phyloP scores from a whole-genome alignment of 164 flowering plant species.

The Berberis vulgaris region DNA sequence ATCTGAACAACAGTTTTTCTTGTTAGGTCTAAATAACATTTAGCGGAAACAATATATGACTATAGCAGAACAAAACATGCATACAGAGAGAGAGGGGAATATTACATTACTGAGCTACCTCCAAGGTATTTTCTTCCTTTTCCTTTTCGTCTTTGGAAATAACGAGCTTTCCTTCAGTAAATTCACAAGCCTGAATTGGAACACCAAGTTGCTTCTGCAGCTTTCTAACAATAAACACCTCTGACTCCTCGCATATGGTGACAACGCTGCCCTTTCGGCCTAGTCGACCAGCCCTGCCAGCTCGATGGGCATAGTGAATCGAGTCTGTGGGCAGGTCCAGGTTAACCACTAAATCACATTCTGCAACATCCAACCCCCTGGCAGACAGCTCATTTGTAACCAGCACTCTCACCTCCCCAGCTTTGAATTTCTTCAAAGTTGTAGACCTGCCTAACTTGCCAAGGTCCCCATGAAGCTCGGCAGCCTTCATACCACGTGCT shows the following conservation, averaged over 20 bases:
- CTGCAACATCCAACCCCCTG: slow-evolving; percentile 86
- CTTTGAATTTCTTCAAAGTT: slow-evolving; percentile 70
- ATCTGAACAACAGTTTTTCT: no score
- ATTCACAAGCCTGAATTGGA: slow-evolving; percentile 56
- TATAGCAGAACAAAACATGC: no score
- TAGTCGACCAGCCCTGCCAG: slow-evolving; percentile 87
- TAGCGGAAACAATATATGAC: no score
- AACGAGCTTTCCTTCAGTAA: slow-evolving; percentile 72
- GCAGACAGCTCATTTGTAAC: slow-evolving; percentile 98
- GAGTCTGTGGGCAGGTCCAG: slow-evolving; percentile 84
- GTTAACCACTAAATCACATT: slow-evolving; percentile 96
- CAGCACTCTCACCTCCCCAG: slow-evolving; percentile 73
- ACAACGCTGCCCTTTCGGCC: slow-evolving; percentile 82
- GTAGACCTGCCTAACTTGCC: slow-evolving; percentile 84
- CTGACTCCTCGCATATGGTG: slow-evolving; percentile 81
- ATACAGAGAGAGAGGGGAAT: background rate
- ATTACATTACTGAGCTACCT: slow-evolving; percentile 11
- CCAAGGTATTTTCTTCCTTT: slow-evolving; percentile 17
- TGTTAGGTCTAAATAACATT: no score
- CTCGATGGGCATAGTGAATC: slow-evolving; percentile 90
- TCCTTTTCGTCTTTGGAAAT: slow-evolving; percentile 18
- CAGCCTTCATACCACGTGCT: slow-evolving; percentile 85
- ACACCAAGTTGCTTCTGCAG: slow-evolving; percentile 74
- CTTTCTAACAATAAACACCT: slow-evolving; percentile 82
- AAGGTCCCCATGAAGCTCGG: slow-evolving; percentile 91